phyloP scores from a whole-genome alignment of 495 filamentous ascomycete species.

The Neurospora sp. region DNA sequence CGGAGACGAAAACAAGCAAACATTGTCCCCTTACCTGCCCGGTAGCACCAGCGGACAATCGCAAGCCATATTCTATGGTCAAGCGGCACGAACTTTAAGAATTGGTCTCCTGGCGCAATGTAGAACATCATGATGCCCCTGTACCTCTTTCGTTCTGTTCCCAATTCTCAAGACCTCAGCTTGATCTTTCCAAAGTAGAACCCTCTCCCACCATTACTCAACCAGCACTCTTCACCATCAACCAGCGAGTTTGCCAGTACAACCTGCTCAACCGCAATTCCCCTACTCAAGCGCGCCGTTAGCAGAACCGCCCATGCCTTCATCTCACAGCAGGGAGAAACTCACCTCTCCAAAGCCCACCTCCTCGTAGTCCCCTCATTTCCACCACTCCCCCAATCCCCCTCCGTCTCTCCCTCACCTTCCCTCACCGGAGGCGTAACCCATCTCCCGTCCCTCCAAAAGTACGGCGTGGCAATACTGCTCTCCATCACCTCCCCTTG shows the following conservation, averaged over 20 bases:
- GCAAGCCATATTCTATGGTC: not conserved
- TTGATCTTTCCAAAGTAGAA: slow-evolving; percentile 43
- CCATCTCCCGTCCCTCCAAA: slow-evolving; percentile 59
- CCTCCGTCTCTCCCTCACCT: slow-evolving; percentile 4
- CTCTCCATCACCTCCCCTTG: slow-evolving; percentile 74
- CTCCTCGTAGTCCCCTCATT: slow-evolving; percentile 73
- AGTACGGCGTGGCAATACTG: slow-evolving; percentile 69
- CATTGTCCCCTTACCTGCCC: not conserved
- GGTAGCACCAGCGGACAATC: not conserved
- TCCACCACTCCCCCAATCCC: slow-evolving; percentile 50
- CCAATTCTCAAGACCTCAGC: slow-evolving; percentile 2
- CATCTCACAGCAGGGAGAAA: not conserved
- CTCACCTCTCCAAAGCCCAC: slow-evolving; percentile 58
- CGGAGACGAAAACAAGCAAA: not conserved
- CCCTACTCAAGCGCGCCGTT: slow-evolving; percentile 17
- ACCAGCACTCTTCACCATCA: slow-evolving; percentile 68
- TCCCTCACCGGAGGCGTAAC: slow-evolving; percentile 46
- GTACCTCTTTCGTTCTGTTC: no score
- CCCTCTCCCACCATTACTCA: slow-evolving; percentile 79
- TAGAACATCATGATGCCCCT: not conserved
- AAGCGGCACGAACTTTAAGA: not conserved
- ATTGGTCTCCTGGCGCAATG: not conserved
- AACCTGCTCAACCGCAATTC: slow-evolving; percentile 50
- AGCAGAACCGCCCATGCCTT: not conserved
- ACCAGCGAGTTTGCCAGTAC: slow-evolving; percentile 46